These are phyloP conservation scores for Penicillium daleae DNA, from an alignment of 495 filamentous ascomycete species.

Conservation along the genomic window DNA sequence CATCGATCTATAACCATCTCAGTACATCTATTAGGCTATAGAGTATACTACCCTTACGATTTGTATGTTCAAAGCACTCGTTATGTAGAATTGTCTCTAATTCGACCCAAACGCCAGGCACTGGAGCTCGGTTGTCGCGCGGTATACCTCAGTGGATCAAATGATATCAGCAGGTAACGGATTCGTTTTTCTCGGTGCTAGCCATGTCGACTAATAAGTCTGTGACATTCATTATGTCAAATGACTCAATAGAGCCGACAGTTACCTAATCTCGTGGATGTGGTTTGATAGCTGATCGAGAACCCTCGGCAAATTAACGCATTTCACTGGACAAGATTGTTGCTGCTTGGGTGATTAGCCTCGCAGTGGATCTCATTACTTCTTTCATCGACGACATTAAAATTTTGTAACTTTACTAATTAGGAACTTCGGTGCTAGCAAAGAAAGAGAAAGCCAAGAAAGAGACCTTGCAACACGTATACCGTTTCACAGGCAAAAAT, in stretches of 20 bases:
- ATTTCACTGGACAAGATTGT: background rate
- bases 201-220: too few species aligned
- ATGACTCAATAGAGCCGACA: too few species aligned
- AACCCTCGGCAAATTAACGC: too few species aligned
- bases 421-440: background rate
- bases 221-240: too few species aligned
- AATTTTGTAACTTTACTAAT: background rate
- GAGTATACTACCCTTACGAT: background rate
- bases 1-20: conserved; percentile 11
- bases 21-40: background rate
- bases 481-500: background rate
- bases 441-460: background rate
- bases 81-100: too few species aligned
- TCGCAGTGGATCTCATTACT: background rate
- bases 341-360: background rate
- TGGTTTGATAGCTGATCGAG: background rate
- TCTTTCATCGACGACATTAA: background rate
- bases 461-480: background rate
- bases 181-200: too few species aligned
- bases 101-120: too few species aligned
- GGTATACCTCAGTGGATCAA: too few species aligned
- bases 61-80: too few species aligned
- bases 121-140: too few species aligned
- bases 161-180: too few species aligned
- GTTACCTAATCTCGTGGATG: too few species aligned